Conservation (phyloP, 768 basidiomycete genomes). For the Phylloporus sp. region DNA sequence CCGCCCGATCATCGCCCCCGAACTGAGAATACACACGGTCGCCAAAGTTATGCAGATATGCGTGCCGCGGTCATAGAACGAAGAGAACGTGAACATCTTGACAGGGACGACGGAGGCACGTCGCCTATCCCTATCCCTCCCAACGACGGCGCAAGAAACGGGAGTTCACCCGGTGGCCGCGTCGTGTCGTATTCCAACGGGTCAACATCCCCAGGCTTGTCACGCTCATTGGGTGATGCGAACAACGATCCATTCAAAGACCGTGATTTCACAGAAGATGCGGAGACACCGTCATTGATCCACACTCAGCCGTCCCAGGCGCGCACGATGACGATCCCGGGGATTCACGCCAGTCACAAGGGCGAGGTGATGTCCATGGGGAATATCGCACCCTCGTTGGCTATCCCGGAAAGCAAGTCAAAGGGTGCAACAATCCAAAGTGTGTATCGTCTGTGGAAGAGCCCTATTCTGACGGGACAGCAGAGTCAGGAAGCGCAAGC, state of each 20-base stretch:
- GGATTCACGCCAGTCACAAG: conserved; percentile 81
- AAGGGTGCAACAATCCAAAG: conserved; percentile 58
- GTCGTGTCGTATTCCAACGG: conserved; percentile 24
- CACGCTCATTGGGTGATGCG: conserved; percentile 31
- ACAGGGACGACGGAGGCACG: conserved; percentile 14
- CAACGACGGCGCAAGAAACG: conserved; percentile 22
- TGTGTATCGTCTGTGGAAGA: conserved; percentile 76
- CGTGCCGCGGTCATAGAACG: conserved; percentile 73
- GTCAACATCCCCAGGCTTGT: conserved; percentile 29
- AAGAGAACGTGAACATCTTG: conserved; percentile 41
- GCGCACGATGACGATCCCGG: conserved; percentile 82
- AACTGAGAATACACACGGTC: conserved; percentile 38
- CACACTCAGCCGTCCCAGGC: conserved; percentile 71
- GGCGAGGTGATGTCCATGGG: conserved; percentile 86
- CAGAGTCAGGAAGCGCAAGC: conserved; percentile 13
- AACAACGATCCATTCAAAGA: conserved; percentile 28
- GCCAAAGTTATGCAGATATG: conserved; percentile 69
- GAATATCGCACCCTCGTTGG: conserved; percentile 52
- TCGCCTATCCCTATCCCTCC: conserved; percentile 36
- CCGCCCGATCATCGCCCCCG: conserved; percentile 35
- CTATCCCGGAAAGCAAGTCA: conserved; percentile 35
- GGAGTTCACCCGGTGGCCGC: conserved; percentile 19
- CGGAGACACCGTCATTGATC: conserved; percentile 46
- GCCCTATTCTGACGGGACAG: conserved; percentile 37
- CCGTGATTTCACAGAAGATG: conserved; percentile 29